Evolutionary conservation across 164 flowering plant genomes (phyloP).

Genomic region (Piper longum): DNA sequence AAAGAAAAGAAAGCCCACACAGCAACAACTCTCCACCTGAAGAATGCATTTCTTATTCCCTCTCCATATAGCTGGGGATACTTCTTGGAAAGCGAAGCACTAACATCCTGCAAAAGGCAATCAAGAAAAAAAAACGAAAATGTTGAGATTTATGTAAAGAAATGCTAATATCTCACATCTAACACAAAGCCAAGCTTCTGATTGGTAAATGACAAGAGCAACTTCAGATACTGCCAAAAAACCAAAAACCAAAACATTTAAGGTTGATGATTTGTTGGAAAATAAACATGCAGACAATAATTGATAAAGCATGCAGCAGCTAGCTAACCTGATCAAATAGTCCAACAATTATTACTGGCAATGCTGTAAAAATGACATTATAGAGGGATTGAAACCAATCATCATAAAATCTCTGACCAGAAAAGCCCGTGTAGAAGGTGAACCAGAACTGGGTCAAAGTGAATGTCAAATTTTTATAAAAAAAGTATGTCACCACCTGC

Average conservation of each 20-base stretch:
- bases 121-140: too few species aligned
- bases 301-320: too few species aligned
- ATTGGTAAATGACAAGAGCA: too few species aligned
- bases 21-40: slow-evolving; percentile 76
- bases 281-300: too few species aligned
- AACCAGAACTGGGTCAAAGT: slow-evolving; percentile 98
- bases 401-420: slow-evolving; percentile 94
- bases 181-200: too few species aligned
- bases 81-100: slow-evolving; percentile 78
- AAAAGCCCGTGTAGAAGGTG: slow-evolving; percentile 84
- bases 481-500: slow-evolving; percentile 90
- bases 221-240: too few species aligned
- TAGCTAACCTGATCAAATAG: slow-evolving; percentile 75
- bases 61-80: slow-evolving; percentile 81
- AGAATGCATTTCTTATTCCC: slow-evolving; percentile 67
- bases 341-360: slow-evolving; percentile 83
- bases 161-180: background rate
- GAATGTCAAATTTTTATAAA: slow-evolving; percentile 93
- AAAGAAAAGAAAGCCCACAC: slow-evolving; percentile 74
- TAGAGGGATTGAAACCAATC: slow-evolving; percentile 96
- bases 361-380: slow-evolving; percentile 83
- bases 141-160: background rate
- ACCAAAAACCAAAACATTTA: too few species aligned
- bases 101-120: slow-evolving; percentile 51
- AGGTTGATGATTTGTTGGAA: too few species aligned